Evolutionary conservation across 2,329 filamentous ascomycete species (phyloP), one percentile per base, ranked within the genome.

Genomic region (Cercospora citrullina): DNA sequence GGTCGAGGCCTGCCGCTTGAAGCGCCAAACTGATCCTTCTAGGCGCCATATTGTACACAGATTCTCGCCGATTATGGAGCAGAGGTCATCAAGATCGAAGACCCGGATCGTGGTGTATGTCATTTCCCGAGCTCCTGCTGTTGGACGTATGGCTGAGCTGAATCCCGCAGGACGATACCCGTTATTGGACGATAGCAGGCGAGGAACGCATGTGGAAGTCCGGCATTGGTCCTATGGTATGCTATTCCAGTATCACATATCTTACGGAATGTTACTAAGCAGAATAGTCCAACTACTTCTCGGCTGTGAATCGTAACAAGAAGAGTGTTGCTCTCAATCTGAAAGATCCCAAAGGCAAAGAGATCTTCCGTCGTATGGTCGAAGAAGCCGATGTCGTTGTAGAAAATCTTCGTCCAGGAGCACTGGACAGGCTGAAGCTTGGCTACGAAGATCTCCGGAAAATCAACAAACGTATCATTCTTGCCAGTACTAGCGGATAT

Each of bases 231-330:
- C 73, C 73, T 14, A 63, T 63, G 61, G 55, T 59, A 59, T 33
- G 28, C 55, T 31, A 36, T 18, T 33, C 28, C 28, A 59, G 16
- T 36, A 31, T 36, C 18, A 28, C 30, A 21, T 14, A n/a, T 28
- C 55, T 31, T 21, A 23, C 26, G n/a, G 3, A 4, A 6, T 21
- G 4, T 36, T 28, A 59, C 55, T 59, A 23, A 59, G 55, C 55
- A 21, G 30, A 7, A 18, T 59, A 74, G 66, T 72, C 69, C 31
- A 73, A 73, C 51, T 84, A 83, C 69, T 84, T 83, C 71, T 77
- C 77, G 5, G 76, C 80, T 1, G 75, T 83, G 26, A 84, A 84
- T 51, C 77, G 82, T 10, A 84, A 84, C 67, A 84, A 84, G 68
- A 74, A 78, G 8, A 82, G 80, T 8, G 73, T 84, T 57, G 74